These are phyloP conservation scores for Leccinum laetum DNA, from an alignment of 1,284 basidiomycete genomes.

Conservation along the genomic window DNA sequence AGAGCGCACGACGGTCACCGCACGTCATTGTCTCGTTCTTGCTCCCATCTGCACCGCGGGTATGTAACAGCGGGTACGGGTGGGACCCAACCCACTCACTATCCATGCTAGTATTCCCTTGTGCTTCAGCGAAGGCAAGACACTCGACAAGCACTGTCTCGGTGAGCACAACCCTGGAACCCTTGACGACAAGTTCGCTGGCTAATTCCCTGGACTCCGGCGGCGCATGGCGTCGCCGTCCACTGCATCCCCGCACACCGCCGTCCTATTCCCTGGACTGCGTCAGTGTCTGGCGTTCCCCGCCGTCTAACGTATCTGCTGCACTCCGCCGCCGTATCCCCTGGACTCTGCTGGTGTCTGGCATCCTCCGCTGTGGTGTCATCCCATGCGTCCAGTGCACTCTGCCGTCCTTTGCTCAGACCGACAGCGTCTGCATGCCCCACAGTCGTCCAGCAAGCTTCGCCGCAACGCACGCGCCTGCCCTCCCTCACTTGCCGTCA, in stretches of 20 bases:
- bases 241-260: background rate
- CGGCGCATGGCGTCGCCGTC: background rate
- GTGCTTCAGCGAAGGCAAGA: too few relatives aligned
- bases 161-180: too few relatives aligned
- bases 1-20: background rate
- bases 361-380: background rate
- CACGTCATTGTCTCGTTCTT: background rate
- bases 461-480: background rate
- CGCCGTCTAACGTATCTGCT: background rate
- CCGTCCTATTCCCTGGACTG: background rate
- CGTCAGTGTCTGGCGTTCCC: background rate
- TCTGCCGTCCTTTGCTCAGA: background rate
- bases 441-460: background rate
- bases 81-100: too few relatives aligned
- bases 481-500: background rate
- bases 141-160: too few relatives aligned
- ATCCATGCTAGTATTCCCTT: too few relatives aligned
- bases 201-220: too few relatives aligned
- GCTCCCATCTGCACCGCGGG: too few relatives aligned
- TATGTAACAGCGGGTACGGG: too few relatives aligned
- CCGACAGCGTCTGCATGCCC: background rate
- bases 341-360: background rate
- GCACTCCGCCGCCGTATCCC: background rate
- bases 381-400: background rate
- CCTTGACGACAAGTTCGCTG: too few relatives aligned